phyloP scores from a whole-genome alignment of 2,329 filamentous ascomycete species.

The Zymoseptoria crescenta region DNA sequence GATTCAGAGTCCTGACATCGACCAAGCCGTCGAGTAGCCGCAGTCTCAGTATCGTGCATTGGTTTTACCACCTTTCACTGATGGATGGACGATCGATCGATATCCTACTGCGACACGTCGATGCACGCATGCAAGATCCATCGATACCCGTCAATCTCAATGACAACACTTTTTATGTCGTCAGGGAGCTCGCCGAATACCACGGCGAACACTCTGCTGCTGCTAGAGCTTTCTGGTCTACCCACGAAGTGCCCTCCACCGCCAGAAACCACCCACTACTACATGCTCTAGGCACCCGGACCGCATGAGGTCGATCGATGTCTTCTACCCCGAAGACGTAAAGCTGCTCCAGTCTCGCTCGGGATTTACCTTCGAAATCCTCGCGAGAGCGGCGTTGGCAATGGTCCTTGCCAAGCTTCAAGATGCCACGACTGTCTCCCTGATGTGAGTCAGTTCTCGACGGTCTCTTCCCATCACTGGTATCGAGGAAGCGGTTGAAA shows the following conservation, averaged over 20 bases:
- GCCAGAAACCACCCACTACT: background rate
- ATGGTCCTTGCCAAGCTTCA: constrained; percentile 2
- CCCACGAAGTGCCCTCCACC: background rate
- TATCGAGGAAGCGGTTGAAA: background rate
- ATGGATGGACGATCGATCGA: constrained; percentile 2
- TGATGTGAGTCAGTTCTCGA: constrained; percentile 3
- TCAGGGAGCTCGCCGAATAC: background rate
- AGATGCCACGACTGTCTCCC: background rate
- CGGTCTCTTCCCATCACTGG: background rate
- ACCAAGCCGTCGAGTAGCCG: background rate
- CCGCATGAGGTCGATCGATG: constrained; percentile 1
- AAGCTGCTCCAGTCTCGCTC: constrained; percentile 1
- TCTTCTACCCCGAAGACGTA: constrained; percentile 1
- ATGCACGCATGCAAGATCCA: background rate
- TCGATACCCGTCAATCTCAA: background rate
- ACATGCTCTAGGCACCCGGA: background rate
- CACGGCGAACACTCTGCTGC: background rate
- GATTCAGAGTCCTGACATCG: constrained; percentile 2
- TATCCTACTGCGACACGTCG: background rate
- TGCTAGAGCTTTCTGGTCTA: background rate
- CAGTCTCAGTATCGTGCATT: constrained; percentile 3
- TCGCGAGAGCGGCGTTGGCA: background rate
- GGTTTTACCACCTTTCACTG: constrained; percentile 3
- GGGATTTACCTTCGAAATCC: constrained; percentile 1
- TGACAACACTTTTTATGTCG: background rate